Conservation (phyloP, 2,329 filamentous ascomycete genomes). For the Aureobasidium sp. region DNA sequence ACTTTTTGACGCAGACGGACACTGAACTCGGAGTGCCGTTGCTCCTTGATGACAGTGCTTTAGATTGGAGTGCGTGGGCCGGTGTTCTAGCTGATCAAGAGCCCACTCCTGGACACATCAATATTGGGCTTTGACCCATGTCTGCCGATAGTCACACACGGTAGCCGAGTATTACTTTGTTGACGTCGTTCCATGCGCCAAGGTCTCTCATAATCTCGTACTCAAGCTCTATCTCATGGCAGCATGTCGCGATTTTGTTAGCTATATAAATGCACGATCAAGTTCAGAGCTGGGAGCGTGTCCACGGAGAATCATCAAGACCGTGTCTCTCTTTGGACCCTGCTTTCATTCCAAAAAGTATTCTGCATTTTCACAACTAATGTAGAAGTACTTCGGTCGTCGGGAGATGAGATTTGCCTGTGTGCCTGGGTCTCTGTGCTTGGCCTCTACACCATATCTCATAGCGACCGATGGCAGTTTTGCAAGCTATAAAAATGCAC, state of each 20-base stretch:
- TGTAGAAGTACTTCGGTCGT: no score
- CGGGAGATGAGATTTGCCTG: background rate
- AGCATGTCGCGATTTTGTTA: background rate
- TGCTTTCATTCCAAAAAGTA: no score
- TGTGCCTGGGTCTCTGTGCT: no score
- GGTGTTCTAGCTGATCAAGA: slow-evolving; percentile 10
- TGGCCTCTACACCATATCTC: background rate
- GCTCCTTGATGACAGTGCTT: slow-evolving; percentile 8
- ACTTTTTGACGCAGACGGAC: slow-evolving; percentile 15
- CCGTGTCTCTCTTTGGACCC: background rate
- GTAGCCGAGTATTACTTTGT: background rate
- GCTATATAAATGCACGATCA: background rate
- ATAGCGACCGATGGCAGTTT: background rate
- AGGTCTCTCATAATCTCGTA: background rate
- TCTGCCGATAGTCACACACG: background rate
- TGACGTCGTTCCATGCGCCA: background rate
- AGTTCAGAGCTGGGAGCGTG: background rate
- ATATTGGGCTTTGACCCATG: background rate
- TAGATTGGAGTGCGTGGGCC: slow-evolving; percentile 13
- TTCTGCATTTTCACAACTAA: background rate
- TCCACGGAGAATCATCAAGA: background rate
- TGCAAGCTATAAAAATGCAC: background rate
- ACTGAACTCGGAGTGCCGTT: slow-evolving; percentile 9
- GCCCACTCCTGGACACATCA: slow-evolving; percentile 9
- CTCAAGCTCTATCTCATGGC: background rate